Evolutionary conservation across 805 yeast genomes (phyloP).

Genomic region (Phaffomyces opuntiae): DNA sequence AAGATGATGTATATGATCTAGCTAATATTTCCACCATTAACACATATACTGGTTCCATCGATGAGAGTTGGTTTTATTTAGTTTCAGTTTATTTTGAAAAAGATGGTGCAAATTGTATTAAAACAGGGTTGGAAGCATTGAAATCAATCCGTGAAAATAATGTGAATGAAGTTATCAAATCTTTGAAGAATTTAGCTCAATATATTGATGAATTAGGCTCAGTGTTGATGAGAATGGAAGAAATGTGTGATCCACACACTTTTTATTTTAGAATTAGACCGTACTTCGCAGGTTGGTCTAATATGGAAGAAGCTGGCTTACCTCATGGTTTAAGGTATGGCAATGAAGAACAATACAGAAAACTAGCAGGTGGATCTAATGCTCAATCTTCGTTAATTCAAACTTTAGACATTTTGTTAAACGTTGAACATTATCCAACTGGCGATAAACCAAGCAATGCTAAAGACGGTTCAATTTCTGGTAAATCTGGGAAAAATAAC

Average conservation of each 20-base stretch:
- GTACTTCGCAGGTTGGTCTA: slow-evolving; percentile 88
- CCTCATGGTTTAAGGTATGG: slow-evolving; percentile 77
- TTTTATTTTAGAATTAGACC: slow-evolving; percentile 86
- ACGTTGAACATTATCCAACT: slow-evolving; percentile 72
- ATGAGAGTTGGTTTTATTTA: slow-evolving; percentile 90
- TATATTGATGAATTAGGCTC: slow-evolving; percentile 67
- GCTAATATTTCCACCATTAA: slow-evolving; percentile 70
- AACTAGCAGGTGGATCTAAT: slow-evolving; percentile 84
- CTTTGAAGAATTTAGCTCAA: slow-evolving; percentile 64
- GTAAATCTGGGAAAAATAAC: slow-evolving; percentile 29
- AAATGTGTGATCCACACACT: slow-evolving; percentile 90
- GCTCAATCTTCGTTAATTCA: slow-evolving; percentile 91
- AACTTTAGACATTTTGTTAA: slow-evolving; percentile 69
- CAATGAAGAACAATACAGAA: slow-evolving; percentile 45
- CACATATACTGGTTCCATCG: slow-evolving; percentile 85
- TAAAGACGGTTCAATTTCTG: slow-evolving; percentile 16
- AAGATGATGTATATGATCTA: slow-evolving; percentile 32
- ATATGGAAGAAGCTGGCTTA: slow-evolving; percentile 82
- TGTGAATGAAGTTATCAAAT: slow-evolving; percentile 30
- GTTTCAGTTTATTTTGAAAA: slow-evolving; percentile 84
- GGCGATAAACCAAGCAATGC: slow-evolving; percentile 41
- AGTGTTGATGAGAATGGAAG: slow-evolving; percentile 75
- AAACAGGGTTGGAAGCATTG: slow-evolving; percentile 62
- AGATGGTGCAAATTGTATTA: slow-evolving; percentile 67
- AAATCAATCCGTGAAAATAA: slow-evolving; percentile 44